A percentile compares a stretch with the other conserved stretches of the same genome.
phyloP scores from a whole-genome alignment of 2,329 filamentous ascomycete genomes.

The Fusarium coffeatum region DNA sequence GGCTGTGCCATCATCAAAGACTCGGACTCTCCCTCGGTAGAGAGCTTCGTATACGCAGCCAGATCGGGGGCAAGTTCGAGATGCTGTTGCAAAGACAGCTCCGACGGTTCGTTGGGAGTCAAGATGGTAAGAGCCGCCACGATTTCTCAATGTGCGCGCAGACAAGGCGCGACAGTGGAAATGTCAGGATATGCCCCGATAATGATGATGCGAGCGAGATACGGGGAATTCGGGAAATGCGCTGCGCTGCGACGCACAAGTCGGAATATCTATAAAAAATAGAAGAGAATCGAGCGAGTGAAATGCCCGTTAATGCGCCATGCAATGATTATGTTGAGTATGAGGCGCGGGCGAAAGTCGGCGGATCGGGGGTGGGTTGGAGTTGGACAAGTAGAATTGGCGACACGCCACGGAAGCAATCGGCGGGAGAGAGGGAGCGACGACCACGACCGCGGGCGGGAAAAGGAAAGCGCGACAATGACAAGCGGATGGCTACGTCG shows the following conservation, averaged over 20 bases:
- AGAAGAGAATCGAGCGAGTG: slow-evolving; percentile 34
- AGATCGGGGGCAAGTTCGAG: slow-evolving; percentile 67
- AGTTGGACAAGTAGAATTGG: slow-evolving; percentile 37
- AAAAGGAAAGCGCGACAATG: slow-evolving; percentile 36
- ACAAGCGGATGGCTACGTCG: slow-evolving; percentile 26
- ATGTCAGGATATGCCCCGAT: slow-evolving; percentile 19
- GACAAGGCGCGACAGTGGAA: slow-evolving; percentile 43
- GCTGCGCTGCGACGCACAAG: slow-evolving; percentile 36
- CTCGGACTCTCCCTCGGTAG: slow-evolving; percentile 66
- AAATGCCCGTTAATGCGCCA: slow-evolving; percentile 49
- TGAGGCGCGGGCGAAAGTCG: slow-evolving; percentile 32
- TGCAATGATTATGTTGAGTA: slow-evolving; percentile 42
- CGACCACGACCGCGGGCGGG: slow-evolving; percentile 37
- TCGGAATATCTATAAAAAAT: slow-evolving; percentile 23
- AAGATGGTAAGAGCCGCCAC: slow-evolving; percentile 70
- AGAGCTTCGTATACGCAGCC: slow-evolving; percentile 61
- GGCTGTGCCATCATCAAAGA: slow-evolving; percentile 77
- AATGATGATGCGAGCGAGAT: slow-evolving; percentile 27
- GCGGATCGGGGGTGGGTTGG: slow-evolving; percentile 37
- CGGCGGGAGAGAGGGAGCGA: slow-evolving; percentile 37
- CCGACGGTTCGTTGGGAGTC: slow-evolving; percentile 62
- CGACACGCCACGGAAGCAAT: slow-evolving; percentile 45
- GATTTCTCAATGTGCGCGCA: slow-evolving; percentile 53
- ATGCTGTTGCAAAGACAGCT: slow-evolving; percentile 70
- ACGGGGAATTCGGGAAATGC: slow-evolving; percentile 14